Conservation (phyloP, 2,329 filamentous ascomycete genomes). For the Claviceps monticola region DNA sequence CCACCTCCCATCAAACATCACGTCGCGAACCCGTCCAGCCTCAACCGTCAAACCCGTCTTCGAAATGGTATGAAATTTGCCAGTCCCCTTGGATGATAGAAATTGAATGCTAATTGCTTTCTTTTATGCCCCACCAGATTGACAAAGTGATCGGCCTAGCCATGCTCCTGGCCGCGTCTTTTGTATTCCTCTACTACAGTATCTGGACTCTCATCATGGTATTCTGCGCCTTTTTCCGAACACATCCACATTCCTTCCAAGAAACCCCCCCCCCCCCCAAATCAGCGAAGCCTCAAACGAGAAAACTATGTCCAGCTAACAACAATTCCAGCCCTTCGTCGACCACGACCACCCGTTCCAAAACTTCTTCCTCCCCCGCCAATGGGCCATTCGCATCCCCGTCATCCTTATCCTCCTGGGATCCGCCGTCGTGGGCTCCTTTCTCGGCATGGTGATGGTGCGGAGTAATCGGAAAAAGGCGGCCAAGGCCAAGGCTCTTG, state of each 20-base stretch:
- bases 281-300: no score
- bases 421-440: slow-evolving; percentile 87
- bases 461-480: slow-evolving; percentile 96
- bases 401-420: slow-evolving; percentile 90
- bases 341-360: slow-evolving; percentile 89
- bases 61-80: background rate
- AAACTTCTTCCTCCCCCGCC: slow-evolving; percentile 87
- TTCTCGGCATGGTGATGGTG: slow-evolving; percentile 96
- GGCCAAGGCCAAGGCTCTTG: slow-evolving; percentile 75
- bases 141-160: slow-evolving; percentile 65
- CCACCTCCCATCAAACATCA: background rate
- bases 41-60: background rate
- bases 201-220: slow-evolving; percentile 98
- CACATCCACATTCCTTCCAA: background rate
- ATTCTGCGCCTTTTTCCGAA: slow-evolving; percentile 14
- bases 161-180: slow-evolving; percentile 52
- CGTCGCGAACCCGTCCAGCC: no score
- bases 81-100: no score
- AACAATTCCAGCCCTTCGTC: slow-evolving; percentile 73
- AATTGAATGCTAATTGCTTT: background rate
- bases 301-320: background rate
- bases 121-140: slow-evolving; percentile 42
- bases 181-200: slow-evolving; percentile 75
- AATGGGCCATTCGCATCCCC: slow-evolving; percentile 97
- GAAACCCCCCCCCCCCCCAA: background rate